These are phyloP conservation scores for Rhynchosporium agropyri DNA, from an alignment of 2,329 filamentous ascomycete genomes.

Conservation along the genomic window DNA sequence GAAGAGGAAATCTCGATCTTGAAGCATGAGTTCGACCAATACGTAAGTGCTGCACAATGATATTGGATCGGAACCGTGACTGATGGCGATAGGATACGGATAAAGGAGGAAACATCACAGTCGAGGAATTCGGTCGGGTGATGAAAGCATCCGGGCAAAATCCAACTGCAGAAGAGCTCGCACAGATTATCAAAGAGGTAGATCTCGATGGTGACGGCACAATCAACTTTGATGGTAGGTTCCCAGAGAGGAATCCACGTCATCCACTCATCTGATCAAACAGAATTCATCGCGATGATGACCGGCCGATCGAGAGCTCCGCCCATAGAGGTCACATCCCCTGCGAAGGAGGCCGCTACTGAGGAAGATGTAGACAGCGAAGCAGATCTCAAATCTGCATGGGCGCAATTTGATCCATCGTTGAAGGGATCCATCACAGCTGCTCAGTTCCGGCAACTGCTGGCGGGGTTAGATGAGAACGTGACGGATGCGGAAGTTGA, in stretches of 20 bases:
- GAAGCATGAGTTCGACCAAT: slow-evolving; percentile 36
- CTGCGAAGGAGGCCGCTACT: slow-evolving; percentile 1
- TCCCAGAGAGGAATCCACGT: neutral
- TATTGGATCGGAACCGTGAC: neutral
- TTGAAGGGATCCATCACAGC: slow-evolving; percentile 43
- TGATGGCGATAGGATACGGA: slow-evolving; percentile 28
- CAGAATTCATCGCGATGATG: slow-evolving; percentile 50
- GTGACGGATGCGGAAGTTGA: slow-evolving; percentile 44
- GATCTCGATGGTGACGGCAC: slow-evolving; percentile 46
- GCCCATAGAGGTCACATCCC: slow-evolving; percentile 18
- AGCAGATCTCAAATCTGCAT: slow-evolving; percentile 42
- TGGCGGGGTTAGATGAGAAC: slow-evolving; percentile 42
- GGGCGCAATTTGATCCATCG: slow-evolving; percentile 44
- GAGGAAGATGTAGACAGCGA: slow-evolving; percentile 30
- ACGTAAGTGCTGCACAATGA: slow-evolving; percentile 24
- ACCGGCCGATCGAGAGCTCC: slow-evolving; percentile 42
- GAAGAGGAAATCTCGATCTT: slow-evolving; percentile 34
- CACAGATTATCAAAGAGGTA: slow-evolving; percentile 45
- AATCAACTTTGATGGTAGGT: slow-evolving; percentile 46
- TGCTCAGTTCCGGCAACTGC: slow-evolving; percentile 43
- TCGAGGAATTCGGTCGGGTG: slow-evolving; percentile 46
- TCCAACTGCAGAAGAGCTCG: slow-evolving; percentile 44
- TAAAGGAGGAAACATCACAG: slow-evolving; percentile 42
- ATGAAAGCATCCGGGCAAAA: slow-evolving; percentile 42
- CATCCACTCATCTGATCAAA: neutral